phyloP scores from a whole-genome alignment of 257 asterid genomes.

The Ehretia macrophylla region DNA sequence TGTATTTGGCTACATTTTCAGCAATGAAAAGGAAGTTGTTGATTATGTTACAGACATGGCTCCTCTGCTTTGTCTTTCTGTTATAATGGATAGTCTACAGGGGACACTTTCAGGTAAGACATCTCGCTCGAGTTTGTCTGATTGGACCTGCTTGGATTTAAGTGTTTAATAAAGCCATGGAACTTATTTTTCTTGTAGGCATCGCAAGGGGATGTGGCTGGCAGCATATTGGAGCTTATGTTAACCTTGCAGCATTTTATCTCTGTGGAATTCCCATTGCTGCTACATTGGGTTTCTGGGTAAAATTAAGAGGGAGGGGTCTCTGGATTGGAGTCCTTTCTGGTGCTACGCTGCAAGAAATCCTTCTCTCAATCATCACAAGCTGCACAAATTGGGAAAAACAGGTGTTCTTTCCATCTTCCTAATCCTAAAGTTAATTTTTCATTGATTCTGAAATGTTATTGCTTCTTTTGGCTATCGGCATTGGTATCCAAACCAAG shows the following conservation, averaged over 20 bases:
- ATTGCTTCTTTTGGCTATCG: background rate
- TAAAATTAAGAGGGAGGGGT: slow-evolving; percentile 60
- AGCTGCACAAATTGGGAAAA: slow-evolving; percentile 64
- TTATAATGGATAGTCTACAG: slow-evolving; percentile 56
- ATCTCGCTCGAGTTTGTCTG: background rate
- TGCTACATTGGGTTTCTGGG: slow-evolving; percentile 51
- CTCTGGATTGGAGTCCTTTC: slow-evolving; percentile 67
- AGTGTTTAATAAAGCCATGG: background rate
- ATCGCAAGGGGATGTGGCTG: slow-evolving; percentile 92
- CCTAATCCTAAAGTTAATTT: no score
- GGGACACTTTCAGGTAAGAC: slow-evolving; percentile 64
- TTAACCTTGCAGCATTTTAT: slow-evolving; percentile 75
- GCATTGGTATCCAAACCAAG: no score
- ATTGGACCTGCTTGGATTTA: background rate
- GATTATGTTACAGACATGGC: slow-evolving; percentile 63
- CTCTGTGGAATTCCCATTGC: slow-evolving; percentile 79
- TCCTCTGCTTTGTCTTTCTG: slow-evolving; percentile 63
- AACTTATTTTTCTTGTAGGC: slow-evolving; percentile 28
- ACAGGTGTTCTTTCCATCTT: slow-evolving; percentile 35
- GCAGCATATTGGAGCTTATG: slow-evolving; percentile 83
- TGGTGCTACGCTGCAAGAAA: slow-evolving; percentile 50
- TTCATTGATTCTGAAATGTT: background rate
- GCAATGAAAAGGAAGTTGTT: slow-evolving; percentile 72
- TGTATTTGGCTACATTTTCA: slow-evolving; percentile 68
- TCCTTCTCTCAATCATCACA: slow-evolving; percentile 47